phyloP scores from a whole-genome alignment of 257 asterid genomes.

The Gardenia jasminoides region DNA sequence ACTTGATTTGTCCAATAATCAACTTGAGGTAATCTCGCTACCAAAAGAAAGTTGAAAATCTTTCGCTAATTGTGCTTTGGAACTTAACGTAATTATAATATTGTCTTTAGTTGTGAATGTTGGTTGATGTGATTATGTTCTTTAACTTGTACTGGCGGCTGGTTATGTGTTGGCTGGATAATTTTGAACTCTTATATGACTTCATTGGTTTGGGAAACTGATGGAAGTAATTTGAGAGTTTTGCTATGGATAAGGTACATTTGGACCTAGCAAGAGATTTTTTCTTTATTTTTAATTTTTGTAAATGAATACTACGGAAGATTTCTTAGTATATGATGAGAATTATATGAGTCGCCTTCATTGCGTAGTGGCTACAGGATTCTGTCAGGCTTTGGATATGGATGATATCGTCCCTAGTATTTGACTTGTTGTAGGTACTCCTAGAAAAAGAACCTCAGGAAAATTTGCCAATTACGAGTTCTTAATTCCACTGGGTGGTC shows the following conservation, averaged over 20 bases:
- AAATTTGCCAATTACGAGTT: not conserved
- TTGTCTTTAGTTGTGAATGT: not conserved
- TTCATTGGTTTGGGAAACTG: not conserved
- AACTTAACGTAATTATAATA: not conserved
- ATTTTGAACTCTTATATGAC: not conserved
- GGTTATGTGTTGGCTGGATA: not conserved
- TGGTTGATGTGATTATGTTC: not conserved
- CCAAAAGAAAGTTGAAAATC: not conserved
- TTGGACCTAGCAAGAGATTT: not conserved
- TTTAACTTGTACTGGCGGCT: not conserved
- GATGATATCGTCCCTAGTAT: not conserved
- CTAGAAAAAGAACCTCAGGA: not conserved
- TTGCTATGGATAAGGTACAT: not conserved
- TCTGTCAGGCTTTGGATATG: not conserved
- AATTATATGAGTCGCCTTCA: not conserved
- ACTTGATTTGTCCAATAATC: slow-evolving; percentile 73
- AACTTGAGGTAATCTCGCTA: slow-evolving; percentile 55
- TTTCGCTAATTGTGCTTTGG: not conserved
- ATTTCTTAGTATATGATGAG: not conserved
- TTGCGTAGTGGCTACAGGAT: not conserved
- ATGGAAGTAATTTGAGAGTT: not conserved
- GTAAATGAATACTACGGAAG: not conserved
- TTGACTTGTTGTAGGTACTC: not conserved
- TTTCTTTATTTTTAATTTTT: no score
- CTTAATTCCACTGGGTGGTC: not conserved